These are phyloP conservation scores for Bertia moriformis DNA, from an alignment of 2,329 filamentous ascomycete species.

Conservation along the genomic window DNA sequence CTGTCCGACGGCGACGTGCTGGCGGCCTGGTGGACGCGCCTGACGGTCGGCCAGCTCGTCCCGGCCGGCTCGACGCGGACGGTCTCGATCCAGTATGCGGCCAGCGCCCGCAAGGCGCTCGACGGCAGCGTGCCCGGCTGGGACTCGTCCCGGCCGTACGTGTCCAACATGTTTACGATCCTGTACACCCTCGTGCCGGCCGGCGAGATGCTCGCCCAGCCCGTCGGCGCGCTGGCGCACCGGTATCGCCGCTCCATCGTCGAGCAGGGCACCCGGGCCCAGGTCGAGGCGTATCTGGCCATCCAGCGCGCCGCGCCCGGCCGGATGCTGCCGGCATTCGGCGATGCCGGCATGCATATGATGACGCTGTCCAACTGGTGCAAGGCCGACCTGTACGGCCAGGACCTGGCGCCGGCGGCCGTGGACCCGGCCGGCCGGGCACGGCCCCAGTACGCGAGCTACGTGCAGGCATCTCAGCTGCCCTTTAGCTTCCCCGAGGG, in stretches of 20 bases:
- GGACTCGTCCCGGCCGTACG: no score
- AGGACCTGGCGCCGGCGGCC: constrained; percentile 14
- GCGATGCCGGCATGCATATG: constrained; percentile 14
- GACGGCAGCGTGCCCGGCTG: no score
- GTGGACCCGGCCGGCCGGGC: no score
- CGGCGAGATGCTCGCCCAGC: constrained; percentile 11
- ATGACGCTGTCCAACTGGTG: constrained; percentile 16
- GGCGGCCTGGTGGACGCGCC: no score
- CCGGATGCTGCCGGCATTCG: constrained; percentile 12
- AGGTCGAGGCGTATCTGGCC: constrained; percentile 18
- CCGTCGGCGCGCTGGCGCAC: constrained; percentile 12
- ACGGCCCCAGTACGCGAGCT: no score
- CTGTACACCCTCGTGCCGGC: no score
- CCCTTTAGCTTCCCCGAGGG: no score
- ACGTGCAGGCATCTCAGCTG: no score
- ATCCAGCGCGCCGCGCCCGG: constrained; percentile 8
- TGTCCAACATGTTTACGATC: constrained; percentile 11
- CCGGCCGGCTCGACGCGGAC: constrained; percentile 7
- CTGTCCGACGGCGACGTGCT: constrained; percentile 17
- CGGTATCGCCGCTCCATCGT: constrained; percentile 13
- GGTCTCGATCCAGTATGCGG: constrained; percentile 11
- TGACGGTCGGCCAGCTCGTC: no score
- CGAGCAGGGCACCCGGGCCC: constrained; percentile 14
- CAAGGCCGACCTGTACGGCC: constrained; percentile 11
- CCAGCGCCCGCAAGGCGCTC: constrained; percentile 7